Base-by-base conservation (phyloP, 129 eudicot genomes). In the Centaurea solstitialis region DNA sequence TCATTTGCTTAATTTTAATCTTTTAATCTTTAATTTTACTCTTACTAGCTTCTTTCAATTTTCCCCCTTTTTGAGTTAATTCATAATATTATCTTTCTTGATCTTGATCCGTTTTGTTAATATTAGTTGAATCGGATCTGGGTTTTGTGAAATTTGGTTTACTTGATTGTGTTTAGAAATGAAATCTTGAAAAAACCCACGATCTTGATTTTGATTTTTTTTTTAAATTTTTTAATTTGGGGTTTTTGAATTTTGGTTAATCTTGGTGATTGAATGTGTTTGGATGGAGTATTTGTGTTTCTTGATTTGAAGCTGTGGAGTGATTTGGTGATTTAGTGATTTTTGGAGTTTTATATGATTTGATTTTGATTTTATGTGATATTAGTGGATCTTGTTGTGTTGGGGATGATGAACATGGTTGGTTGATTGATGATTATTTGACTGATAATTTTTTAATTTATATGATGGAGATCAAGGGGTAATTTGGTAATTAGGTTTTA, bases 101-200 rank as follows among this genome's bases (percentile, higher is more conserved):
- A 82, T 84, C 85, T 77, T 76, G 70, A 81, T 87, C 73, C 78
- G 37, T 72, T 4, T 28, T 10, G 80, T 35, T 70, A 1, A 17
- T 81, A 33, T 21, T 2, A 66, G 68, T 24, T 67, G 68, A 79
- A 84, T 68, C 62, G 71, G 84, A 84, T 84, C 84, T 80, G 79
- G 82, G 39, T 67, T 79, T 81, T 72, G 23, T 40, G 69, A 57
- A 26, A 70, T 85, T 40, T 80, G 64, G 68, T 12, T 73, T 26
- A 41, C 6, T 79, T 81, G 72, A 75, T 10, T 26, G 24, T 72
- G 38, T 23, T n/a, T n/a, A 70, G 22, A 68, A 38, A 74, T 70
- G 12, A 33, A 81, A 20, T 75, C 41, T 57, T 45, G 43, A 30
- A 47, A 15, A 70, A 39, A 40, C 23, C 4, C 75, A 12, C 68